Evolutionary conservation across 345 rosid species (phyloP), one percentile per base, ranked within the genome.

Genomic region (Hirschfeldia incana): DNA sequence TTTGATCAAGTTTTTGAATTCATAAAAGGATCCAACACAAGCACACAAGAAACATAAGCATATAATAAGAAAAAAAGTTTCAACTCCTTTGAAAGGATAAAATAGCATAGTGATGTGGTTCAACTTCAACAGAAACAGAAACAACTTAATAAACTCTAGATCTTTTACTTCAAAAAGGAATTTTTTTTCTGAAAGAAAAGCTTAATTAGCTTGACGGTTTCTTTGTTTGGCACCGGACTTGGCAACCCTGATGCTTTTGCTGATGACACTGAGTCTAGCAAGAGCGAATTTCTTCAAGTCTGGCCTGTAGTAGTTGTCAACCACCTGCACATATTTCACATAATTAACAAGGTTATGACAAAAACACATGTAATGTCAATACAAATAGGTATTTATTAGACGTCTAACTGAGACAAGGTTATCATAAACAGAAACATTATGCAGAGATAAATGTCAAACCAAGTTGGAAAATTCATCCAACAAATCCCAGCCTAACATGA

Each of bases 161-260:
- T 55, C 80, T 80, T 32, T 70, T 66, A 70, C 76, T 76, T 59
- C 49, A 70, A 65, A 70, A 64, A 63, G 61, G 21, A 21, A 21
- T 21, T 21, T 21, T 21, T 21, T 21, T 21, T 3, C 74, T 59
- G 34, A 57, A 53, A 0, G n/a, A 44, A 44, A 44, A 13, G 33
- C 13, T 15, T 51, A 65, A 21, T 21, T 21, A 69, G 75, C 90
- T 79, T 93, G 98, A 74, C 98, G 91, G 85, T 87, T 93, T 85
- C 85, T 90, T 94, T 93, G 90, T 91, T 92, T 93, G 74, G 81
- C 91, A 81, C 98, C 99, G 32, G 97, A 91, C 79, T 89, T 95
- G 11, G 94, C 81, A 69, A 91, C 90, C 89, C 87, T 92, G 51
- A 93, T 85, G 82, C 99, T 87, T 81, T 86, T 85, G 86, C 90